Percentiles rank a stretch among this genome's conserved stretches.
Evolutionary conservation across 2,329 filamentous ascomycete species (phyloP).

Genomic region (Penicillium sp.): DNA sequence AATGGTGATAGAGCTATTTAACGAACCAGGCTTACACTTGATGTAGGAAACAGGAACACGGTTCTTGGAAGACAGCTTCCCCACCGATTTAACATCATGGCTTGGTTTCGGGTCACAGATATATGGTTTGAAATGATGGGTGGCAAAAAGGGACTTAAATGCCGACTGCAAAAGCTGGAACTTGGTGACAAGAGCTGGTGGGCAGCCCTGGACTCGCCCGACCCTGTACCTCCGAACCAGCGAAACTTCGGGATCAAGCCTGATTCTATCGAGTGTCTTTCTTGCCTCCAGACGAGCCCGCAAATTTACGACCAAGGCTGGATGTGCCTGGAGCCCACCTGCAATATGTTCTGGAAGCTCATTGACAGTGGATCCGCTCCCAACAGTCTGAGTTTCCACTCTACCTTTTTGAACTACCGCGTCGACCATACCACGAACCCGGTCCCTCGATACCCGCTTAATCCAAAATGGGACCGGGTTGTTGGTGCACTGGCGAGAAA

Average conservation of each 20-base stretch:
- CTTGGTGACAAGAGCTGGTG: constrained; percentile 58
- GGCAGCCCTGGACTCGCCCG: constrained; percentile 39
- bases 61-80: constrained; percentile 52
- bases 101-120: constrained; percentile 66
- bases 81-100: constrained; percentile 64
- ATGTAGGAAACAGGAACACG: constrained; percentile 51
- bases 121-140: constrained; percentile 63
- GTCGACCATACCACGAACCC: constrained; percentile 42
- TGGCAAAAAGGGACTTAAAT: constrained; percentile 49
- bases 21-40: constrained; percentile 12
- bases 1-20: background rate
- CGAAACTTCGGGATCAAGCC: constrained; percentile 32
- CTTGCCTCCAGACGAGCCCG: constrained; percentile 40
- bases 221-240: constrained; percentile 27
- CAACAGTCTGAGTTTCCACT: constrained; percentile 49
- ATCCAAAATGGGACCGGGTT: constrained; percentile 20
- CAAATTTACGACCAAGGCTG: constrained; percentile 49
- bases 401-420: constrained; percentile 57
- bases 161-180: constrained; percentile 66
- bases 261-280: constrained; percentile 33
- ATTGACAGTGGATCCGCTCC: constrained; percentile 35
- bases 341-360: constrained; percentile 54
- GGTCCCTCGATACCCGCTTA: background rate
- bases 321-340: constrained; percentile 58
- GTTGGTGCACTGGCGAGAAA: constrained; percentile 41